Percentiles rank a stretch among this genome's conserved stretches.
Evolutionary conservation across 805 yeast genomes (phyloP).

Genomic region (Metschnikowia rubicola): DNA sequence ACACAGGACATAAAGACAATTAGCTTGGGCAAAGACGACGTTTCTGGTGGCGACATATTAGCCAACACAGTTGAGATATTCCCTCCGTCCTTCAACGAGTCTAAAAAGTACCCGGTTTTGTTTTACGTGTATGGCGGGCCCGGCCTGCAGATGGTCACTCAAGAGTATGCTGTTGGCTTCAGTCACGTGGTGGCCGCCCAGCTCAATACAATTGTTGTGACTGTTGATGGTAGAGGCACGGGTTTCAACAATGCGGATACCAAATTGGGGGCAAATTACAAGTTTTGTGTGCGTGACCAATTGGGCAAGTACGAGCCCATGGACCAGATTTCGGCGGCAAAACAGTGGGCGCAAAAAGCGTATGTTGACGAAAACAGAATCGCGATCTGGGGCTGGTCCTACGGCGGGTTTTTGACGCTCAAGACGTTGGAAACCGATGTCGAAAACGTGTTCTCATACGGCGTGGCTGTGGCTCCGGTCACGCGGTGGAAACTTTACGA

Average conservation of each 20-base stretch:
- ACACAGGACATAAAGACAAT: constrained; percentile 48
- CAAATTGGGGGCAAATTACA: constrained; percentile 51
- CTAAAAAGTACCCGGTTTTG: constrained; percentile 73
- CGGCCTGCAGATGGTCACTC: constrained; percentile 77
- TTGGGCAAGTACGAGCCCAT: constrained; percentile 78
- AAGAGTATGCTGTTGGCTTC: constrained; percentile 57
- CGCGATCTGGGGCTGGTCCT: constrained; percentile 98
- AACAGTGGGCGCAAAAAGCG: constrained; percentile 54
- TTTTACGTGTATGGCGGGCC: constrained; percentile 96
- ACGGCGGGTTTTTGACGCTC: constrained; percentile 91
- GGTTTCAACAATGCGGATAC: constrained; percentile 67
- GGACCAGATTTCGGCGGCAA: constrained; percentile 87
- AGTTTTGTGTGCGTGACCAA: constrained; percentile 75
- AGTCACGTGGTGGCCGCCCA: constrained; percentile 76
- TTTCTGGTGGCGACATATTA: constrained; percentile 40
- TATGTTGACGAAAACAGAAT: constrained; percentile 68
- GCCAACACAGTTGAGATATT: constrained; percentile 73
- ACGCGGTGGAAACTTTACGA: constrained; percentile 92
- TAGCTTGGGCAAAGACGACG: constrained; percentile 48
- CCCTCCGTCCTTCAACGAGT: constrained; percentile 67
- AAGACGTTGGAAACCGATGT: constrained; percentile 80
- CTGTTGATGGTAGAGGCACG: constrained; percentile 97
- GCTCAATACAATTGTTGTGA: constrained; percentile 79
- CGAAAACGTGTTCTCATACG: constrained; percentile 68
- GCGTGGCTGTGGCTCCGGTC: constrained; percentile 96